Percentiles rank a stretch among this genome's conserved stretches.
Conservation (phyloP, 306 rosid species). For the Lathyrus aphaca region DNA sequence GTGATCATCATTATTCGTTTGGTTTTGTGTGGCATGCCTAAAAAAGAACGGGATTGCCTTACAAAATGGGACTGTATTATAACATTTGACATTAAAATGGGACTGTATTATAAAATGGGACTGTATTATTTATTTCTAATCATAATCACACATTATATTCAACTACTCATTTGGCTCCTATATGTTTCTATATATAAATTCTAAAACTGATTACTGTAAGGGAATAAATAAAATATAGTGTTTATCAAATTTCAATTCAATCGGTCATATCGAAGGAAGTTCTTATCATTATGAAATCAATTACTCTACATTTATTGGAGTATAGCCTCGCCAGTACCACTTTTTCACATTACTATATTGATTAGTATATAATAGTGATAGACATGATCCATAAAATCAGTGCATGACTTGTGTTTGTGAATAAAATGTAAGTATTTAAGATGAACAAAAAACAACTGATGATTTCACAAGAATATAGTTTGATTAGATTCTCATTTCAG, state of each 20-base stretch:
- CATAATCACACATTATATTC: neutral
- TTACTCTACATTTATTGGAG: too few relatives aligned
- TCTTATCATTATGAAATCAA: neutral
- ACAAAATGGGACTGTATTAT: too few relatives aligned
- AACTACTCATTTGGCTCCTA: slow-evolving; percentile 4
- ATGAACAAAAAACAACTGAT: neutral
- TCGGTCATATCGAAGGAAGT: too few relatives aligned
- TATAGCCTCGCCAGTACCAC: neutral
- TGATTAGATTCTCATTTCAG: too few relatives aligned
- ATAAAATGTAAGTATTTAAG: neutral
- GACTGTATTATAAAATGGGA: too few relatives aligned
- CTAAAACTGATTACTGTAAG: neutral
- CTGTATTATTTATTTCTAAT: neutral
- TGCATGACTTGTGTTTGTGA: neutral
- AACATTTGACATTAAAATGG: too few relatives aligned
- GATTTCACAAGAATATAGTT: slow-evolving; percentile 1
- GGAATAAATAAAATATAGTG: neutral
- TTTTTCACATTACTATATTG: neutral
- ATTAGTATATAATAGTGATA: too few relatives aligned
- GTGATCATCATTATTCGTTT: too few relatives aligned
- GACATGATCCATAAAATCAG: too few relatives aligned
- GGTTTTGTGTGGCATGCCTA: too few relatives aligned
- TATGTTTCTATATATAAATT: neutral
- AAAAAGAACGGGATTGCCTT: too few relatives aligned
- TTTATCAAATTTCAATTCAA: neutral